Evolutionary conservation across 2,329 filamentous ascomycete genomes (phyloP), one percentile per base, ranked within the genome.

Genomic region (Xylaria hypoxylon): DNA sequence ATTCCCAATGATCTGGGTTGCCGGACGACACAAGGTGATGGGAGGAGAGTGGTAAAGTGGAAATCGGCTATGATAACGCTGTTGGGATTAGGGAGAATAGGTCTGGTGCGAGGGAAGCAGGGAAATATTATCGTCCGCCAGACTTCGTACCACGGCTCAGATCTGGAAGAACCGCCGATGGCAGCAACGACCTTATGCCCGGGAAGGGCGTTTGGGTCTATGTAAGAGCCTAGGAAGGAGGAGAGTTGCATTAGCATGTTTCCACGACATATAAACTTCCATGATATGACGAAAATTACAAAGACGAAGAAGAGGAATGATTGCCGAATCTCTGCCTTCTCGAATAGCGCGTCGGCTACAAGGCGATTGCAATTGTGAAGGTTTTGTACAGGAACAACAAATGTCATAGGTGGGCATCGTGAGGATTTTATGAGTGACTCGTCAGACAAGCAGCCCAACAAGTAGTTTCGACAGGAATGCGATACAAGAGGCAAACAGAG

Each of bases 1-100:
- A 96, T 96, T 83, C 86, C 83, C 79, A 79, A 74, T 62, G 71
- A 71, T 75, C 71, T 71, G 70, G 74, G 65, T 69, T 72, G 72
- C 77, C 74, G 70, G 59, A 63, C 38, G 59, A 63, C 59, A 48
- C 61, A 72, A 68, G 74, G 63, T 70, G 68, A 68, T 68, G 73
- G 72, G 65, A 66, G 57, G 48, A 71, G 58, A 64, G 67, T 65
- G 56, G 67, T 57, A 35, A 71, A 65, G 64, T 69, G 58, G 55
- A 63, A 62, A 66, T 75, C 72, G 65, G 67, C 66, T 57, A 69
- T 40, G 56, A 70, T 71, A 67, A 71, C 58, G 64, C 76, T 76
- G 63, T 67, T 73, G 48, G 69, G 67, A 62, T 73, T 74, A 75
- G 74, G 71, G 17, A 64, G 31, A 59, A 59, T 55, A 62, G 68